Percentiles rank a stretch among this genome's conserved stretches.
Evolutionary conservation across 805 yeast genomes (phyloP).

Genomic region (Brettanomyces sp.): DNA sequence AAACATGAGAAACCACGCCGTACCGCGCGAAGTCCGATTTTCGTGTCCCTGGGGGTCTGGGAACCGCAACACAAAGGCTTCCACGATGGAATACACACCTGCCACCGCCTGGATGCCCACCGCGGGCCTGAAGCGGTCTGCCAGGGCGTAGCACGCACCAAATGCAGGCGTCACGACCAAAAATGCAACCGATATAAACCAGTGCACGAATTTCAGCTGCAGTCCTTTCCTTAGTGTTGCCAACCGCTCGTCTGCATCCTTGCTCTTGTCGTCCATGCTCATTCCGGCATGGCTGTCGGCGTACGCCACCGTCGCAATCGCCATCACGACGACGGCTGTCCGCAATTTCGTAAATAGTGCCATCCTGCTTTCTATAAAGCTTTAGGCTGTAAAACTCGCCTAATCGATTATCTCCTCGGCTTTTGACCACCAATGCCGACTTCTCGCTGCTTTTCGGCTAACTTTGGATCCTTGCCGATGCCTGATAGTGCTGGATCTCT

Average conservation of each 20-base stretch:
- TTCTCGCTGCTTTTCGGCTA: too few relatives aligned
- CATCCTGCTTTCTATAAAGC: too few relatives aligned
- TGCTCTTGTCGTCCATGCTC: conserved; percentile 14
- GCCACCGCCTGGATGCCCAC: conserved; percentile 37
- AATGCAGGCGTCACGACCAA: conserved; percentile 49
- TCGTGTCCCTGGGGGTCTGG: conserved; percentile 61
- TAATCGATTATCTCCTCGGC: too few relatives aligned
- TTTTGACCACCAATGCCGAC: too few relatives aligned
- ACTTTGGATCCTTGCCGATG: too few relatives aligned
- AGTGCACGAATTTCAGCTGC: conserved; percentile 51
- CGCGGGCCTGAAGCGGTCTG: conserved; percentile 37
- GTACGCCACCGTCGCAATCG: not conserved
- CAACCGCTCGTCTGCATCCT: conserved; percentile 8
- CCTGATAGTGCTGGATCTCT: too few relatives aligned
- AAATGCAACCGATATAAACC: conserved; percentile 42
- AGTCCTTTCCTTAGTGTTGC: conserved; percentile 6
- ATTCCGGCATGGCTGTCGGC: conserved; percentile 3
- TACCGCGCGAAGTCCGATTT: conserved; percentile 56
- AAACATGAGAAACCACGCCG: conserved; percentile 53
- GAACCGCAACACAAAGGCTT: conserved; percentile 47
- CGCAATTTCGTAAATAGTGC: too few relatives aligned
- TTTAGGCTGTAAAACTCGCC: too few relatives aligned
- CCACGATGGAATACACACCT: conserved; percentile 44
- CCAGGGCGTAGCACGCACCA: conserved; percentile 44
- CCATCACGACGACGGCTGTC: too few relatives aligned